These are phyloP conservation scores for Amorphotheca resinae DNA, from an alignment of 495 filamentous ascomycete genomes.

Conservation along the genomic window DNA sequence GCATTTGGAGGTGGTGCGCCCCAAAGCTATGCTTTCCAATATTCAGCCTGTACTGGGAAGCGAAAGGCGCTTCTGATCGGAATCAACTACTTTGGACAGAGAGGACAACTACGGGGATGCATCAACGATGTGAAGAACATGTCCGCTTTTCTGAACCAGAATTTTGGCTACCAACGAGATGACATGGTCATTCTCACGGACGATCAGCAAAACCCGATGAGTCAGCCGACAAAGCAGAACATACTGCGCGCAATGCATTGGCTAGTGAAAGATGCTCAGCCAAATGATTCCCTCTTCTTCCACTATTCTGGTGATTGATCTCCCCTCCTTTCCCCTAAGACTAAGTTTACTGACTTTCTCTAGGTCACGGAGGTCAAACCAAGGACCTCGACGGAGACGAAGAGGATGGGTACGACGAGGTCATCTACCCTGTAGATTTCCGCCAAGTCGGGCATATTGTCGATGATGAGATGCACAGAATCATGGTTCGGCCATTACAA, in stretches of 20 bases:
- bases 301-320: slow-evolving; percentile 75
- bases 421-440: slow-evolving; percentile 97
- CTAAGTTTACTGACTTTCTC: slow-evolving; percentile 5
- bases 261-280: slow-evolving; percentile 87
- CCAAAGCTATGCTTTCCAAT: slow-evolving; percentile 69
- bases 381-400: slow-evolving; percentile 90
- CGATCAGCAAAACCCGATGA: slow-evolving; percentile 95
- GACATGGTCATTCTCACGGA: slow-evolving; percentile 98
- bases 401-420: slow-evolving; percentile 93
- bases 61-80: slow-evolving; percentile 90
- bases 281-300: slow-evolving; percentile 96
- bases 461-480: slow-evolving; percentile 96
- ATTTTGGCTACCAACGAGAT: slow-evolving; percentile 87
- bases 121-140: slow-evolving; percentile 99
- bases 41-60: slow-evolving; percentile 82
- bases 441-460: slow-evolving; percentile 82
- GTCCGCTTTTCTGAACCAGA: slow-evolving; percentile 80
- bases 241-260: slow-evolving; percentile 97
- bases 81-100: slow-evolving; percentile 95
- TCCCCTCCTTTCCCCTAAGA: slow-evolving; percentile 18
- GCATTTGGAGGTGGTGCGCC: slow-evolving; percentile 71
- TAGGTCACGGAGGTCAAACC: slow-evolving; percentile 95
- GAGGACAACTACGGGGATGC: slow-evolving; percentile 83
- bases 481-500: slow-evolving; percentile 77
- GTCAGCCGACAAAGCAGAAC: slow-evolving; percentile 90